Conservation (phyloP, 2,329 filamentous ascomycete species). For the Hypoxylon sp. region DNA sequence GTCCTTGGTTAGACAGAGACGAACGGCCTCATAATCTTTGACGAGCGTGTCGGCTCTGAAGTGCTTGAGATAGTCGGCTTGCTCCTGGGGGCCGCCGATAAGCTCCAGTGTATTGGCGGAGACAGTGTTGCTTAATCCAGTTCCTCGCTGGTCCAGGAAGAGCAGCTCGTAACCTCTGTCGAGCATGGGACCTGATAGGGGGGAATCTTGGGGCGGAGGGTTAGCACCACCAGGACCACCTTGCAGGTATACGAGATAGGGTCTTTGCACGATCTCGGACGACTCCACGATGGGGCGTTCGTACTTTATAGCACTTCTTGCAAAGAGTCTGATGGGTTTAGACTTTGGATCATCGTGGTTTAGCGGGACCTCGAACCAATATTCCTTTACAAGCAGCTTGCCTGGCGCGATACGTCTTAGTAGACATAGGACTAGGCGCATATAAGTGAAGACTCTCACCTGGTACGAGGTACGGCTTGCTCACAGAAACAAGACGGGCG, state of each 20-base stretch:
- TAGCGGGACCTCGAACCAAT: slow-evolving; percentile 88
- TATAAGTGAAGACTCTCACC: slow-evolving; percentile 42
- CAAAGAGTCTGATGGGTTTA: slow-evolving; percentile 80
- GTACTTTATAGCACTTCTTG: slow-evolving; percentile 75
- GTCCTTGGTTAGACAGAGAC: slow-evolving; percentile 77
- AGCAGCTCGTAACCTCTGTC: slow-evolving; percentile 87
- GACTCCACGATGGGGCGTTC: slow-evolving; percentile 69
- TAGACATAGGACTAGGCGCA: slow-evolving; percentile 1
- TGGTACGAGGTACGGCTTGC: slow-evolving; percentile 58
- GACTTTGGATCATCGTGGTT: slow-evolving; percentile 75
- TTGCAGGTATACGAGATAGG: slow-evolving; percentile 80
- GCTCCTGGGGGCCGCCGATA: slow-evolving; percentile 72
- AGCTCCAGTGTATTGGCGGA: slow-evolving; percentile 77
- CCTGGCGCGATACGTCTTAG: slow-evolving; percentile 60
- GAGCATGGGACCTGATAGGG: slow-evolving; percentile 77
- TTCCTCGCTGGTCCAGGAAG: slow-evolving; percentile 91
- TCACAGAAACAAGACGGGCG: slow-evolving; percentile 51
- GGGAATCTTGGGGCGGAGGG: slow-evolving; percentile 77
- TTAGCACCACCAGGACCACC: slow-evolving; percentile 89
- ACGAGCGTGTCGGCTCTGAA: slow-evolving; percentile 95
- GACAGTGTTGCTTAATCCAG: slow-evolving; percentile 85
- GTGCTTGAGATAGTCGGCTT: slow-evolving; percentile 83
- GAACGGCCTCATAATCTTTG: slow-evolving; percentile 86
- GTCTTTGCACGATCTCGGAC: slow-evolving; percentile 58
- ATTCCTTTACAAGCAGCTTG: slow-evolving; percentile 80